Percentiles rank a stretch among this genome's conserved stretches.
Evolutionary conservation across 2,329 filamentous ascomycete species (phyloP).

Genomic region (Botrytis tulipae): DNA sequence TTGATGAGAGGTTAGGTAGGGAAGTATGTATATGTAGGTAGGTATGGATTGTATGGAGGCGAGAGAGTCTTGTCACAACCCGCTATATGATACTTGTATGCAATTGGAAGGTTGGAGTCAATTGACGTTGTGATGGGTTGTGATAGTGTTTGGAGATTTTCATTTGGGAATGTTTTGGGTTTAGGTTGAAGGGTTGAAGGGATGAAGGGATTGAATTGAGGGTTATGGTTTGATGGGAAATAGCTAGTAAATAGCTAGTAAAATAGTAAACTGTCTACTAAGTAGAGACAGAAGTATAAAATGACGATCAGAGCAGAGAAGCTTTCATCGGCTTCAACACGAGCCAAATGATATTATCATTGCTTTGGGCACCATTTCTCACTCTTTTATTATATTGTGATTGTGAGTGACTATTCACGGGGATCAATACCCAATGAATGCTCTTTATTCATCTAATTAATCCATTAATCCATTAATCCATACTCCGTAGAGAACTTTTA

Average conservation of each 20-base stretch:
- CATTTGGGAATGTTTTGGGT: not conserved
- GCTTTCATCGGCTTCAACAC: not conserved
- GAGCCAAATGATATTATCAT: not conserved
- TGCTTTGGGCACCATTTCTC: not conserved
- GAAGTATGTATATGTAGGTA: too few species aligned
- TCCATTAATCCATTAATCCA: too few species aligned
- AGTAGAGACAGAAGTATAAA: not conserved
- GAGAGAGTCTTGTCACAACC: not conserved
- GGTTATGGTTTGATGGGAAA: not conserved
- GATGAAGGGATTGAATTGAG: not conserved
- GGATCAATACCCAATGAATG: not conserved
- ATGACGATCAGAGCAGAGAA: not conserved
- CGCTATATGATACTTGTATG: not conserved
- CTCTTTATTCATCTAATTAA: too few species aligned
- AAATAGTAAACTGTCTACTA: not conserved
- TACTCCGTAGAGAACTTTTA: not conserved
- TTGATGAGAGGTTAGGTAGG: not conserved
- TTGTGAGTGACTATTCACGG: not conserved
- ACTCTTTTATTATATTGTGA: not conserved
- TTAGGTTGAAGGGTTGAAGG: too few species aligned
- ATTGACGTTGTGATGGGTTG: not conserved
- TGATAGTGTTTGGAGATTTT: not conserved
- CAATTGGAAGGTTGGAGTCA: not conserved
- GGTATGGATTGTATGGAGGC: not conserved
- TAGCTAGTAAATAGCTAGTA: not conserved